Conservation (phyloP, 305 asterid species). For the Andrographis paniculata region DNA sequence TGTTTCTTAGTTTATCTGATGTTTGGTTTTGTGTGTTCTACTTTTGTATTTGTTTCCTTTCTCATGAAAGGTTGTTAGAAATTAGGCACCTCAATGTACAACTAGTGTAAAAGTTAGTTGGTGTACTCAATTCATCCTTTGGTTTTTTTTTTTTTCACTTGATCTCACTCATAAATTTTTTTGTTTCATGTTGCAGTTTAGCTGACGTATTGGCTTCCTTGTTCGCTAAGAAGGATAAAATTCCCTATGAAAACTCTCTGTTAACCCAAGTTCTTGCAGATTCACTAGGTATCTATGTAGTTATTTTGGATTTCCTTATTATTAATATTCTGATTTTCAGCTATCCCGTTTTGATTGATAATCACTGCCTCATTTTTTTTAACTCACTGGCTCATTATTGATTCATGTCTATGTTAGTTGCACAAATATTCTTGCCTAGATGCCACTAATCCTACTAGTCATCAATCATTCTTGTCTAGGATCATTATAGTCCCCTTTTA, state of each 20-base stretch:
- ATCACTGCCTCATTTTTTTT: not conserved
- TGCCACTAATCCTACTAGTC: too few relatives aligned
- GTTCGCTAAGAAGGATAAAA: conserved; percentile 4
- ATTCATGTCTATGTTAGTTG: too few relatives aligned
- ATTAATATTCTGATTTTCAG: not conserved
- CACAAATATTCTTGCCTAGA: too few relatives aligned
- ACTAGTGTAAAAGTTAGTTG: not conserved
- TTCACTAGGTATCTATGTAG: conserved; percentile 6
- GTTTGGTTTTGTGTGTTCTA: conserved; percentile 8
- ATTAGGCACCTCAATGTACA: too few relatives aligned
- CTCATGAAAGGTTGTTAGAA: conserved; percentile 13
- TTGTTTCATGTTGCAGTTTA: conserved; percentile 3
- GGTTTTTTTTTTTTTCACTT: not conserved
- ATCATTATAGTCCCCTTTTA: too few relatives aligned
- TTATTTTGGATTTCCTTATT: not conserved
- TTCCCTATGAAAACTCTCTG: conserved; percentile 12
- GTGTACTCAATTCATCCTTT: not conserved
- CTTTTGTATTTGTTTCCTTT: conserved; percentile 15
- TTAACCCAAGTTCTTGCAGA: conserved; percentile 13
- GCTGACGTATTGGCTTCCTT: conserved; percentile 15
- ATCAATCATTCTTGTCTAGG: too few relatives aligned
- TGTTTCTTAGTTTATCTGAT: conserved; percentile 9
- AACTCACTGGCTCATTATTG: not conserved
- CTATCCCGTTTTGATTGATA: not conserved
- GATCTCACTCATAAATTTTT: not conserved